Conservation (phyloP, 345 rosid species). For the Pseudoturritis turrita region DNA sequence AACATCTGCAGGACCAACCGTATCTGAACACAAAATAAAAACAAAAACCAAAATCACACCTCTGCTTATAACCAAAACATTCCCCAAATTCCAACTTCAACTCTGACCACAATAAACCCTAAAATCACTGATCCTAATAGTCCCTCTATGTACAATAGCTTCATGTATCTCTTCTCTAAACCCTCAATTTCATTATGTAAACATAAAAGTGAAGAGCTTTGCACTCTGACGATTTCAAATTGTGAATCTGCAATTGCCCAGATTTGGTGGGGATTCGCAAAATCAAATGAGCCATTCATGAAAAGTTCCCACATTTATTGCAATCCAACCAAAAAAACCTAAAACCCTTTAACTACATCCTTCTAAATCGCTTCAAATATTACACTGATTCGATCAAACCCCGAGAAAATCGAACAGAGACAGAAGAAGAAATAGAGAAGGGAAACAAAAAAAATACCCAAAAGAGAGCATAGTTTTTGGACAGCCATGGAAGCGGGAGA, state of each 20-base stretch:
- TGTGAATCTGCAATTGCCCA: constrained; percentile 1
- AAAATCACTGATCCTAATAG: background rate
- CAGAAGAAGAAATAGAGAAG: background rate
- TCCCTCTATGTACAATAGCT: background rate
- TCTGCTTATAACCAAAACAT: background rate
- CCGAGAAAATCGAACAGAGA: background rate
- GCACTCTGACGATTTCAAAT: background rate
- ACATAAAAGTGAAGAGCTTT: background rate
- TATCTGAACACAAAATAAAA: constrained; percentile 47
- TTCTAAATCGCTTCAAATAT: background rate
- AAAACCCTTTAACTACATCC: constrained; percentile 17
- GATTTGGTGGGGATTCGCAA: background rate
- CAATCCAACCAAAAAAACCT: constrained; percentile 15
- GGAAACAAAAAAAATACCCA: constrained; percentile 51
- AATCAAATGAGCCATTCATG: background rate
- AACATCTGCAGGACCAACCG: constrained; percentile 67
- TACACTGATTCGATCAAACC: background rate
- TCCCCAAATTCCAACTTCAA: background rate
- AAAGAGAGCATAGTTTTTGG: constrained; percentile 49
- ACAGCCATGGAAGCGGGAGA: constrained; percentile 44
- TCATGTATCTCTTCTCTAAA: background rate
- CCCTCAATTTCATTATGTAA: background rate
- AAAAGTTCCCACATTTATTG: background rate
- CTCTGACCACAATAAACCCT: background rate
- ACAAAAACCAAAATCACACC: constrained; percentile 1